Percentiles rank a stretch among this genome's conserved stretches.
phyloP scores from a whole-genome alignment of 768 basidiomycete species.

The Tephrocybe sp. region DNA sequence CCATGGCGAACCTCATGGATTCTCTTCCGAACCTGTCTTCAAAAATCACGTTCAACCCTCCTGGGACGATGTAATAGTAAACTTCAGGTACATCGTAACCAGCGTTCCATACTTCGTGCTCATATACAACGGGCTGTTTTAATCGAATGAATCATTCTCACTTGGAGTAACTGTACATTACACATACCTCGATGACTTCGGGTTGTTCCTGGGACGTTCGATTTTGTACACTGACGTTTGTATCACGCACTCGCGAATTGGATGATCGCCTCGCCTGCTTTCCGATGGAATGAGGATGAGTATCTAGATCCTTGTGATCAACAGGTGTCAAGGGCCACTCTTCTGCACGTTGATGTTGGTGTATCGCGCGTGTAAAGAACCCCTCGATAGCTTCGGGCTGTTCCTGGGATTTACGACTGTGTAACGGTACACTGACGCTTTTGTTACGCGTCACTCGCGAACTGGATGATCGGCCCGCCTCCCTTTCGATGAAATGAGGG shows the following conservation, averaged over 20 bases:
- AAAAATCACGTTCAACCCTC: conserved; percentile 63
- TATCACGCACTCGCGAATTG: background rate
- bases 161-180: background rate
- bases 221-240: background rate
- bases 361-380: background rate
- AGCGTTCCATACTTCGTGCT: conserved; percentile 21
- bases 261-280: no score
- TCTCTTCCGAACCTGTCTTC: conserved; percentile 64
- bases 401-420: background rate
- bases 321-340: background rate
- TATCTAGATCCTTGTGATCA: no score
- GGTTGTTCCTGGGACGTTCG: conserved; percentile 2
- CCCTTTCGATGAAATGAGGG: no score
- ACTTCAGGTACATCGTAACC: conserved; percentile 25
- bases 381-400: conserved; percentile 20
- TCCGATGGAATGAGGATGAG: no score
- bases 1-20: conserved; percentile 49
- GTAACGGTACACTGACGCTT: background rate
- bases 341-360: background rate
- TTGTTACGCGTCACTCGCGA: background rate
- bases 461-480: no score
- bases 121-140: conserved; percentile 18
- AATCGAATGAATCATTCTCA: background rate
- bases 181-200: conserved; percentile 18
- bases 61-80: conserved; percentile 62